A percentile compares a stretch with the other conserved stretches of the same genome.
These are phyloP conservation scores for Microdochium paspali DNA, from an alignment of 2,329 filamentous ascomycete genomes.

Conservation along the genomic window DNA sequence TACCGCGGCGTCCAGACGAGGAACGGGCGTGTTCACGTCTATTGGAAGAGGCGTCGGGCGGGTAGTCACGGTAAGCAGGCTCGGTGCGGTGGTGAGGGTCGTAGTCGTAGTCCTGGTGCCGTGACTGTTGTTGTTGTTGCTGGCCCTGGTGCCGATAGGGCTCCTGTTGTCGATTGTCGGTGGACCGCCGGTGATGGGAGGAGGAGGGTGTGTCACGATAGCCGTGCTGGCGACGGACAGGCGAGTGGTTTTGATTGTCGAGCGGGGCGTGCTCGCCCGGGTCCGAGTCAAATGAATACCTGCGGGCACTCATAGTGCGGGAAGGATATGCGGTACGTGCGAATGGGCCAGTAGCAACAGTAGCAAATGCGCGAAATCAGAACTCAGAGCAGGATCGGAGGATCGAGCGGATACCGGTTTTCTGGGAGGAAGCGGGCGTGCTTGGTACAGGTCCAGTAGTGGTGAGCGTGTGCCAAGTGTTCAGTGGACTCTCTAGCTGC, in stretches of 20 bases:
- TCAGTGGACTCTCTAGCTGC: too few species aligned
- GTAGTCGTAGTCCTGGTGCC: conserved; percentile 2
- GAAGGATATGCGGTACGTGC: neutral
- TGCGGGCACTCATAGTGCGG: conserved; percentile 12
- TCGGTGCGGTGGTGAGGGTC: conserved; percentile 1
- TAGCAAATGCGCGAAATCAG: neutral
- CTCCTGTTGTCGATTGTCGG: neutral
- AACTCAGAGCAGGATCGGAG: neutral
- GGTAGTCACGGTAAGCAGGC: conserved; percentile 11
- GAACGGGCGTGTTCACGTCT: conserved; percentile 4
- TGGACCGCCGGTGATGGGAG: neutral
- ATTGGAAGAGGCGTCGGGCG: conserved; percentile 9
- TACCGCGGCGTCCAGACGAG: conserved; percentile 9
- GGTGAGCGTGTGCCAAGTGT: too few species aligned
- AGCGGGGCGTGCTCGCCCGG: conserved; percentile 18
- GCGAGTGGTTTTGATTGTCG: conserved; percentile 10
- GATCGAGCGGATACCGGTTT: neutral
- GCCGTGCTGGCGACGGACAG: conserved; percentile 3
- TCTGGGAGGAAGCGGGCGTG: neutral
- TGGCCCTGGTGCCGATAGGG: conserved; percentile 2
- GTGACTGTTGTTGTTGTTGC: neutral
- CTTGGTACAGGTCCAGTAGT: neutral
- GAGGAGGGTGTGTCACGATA: too few species aligned
- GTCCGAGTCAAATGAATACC: conserved; percentile 19
- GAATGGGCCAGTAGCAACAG: neutral